Conservation (phyloP, 345 rosid genomes). For the Euphorbia peplus region DNA sequence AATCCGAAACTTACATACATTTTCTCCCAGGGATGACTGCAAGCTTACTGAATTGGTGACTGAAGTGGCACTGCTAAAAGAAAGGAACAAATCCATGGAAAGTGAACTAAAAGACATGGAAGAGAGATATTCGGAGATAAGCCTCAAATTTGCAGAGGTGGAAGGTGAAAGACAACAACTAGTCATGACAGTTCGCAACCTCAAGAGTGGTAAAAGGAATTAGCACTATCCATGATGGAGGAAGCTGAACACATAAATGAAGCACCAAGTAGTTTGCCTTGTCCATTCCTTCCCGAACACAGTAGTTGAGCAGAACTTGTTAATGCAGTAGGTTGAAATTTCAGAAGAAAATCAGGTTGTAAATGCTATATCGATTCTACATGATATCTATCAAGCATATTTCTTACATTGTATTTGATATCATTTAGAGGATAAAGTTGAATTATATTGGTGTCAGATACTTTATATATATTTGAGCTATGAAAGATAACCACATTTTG, state of each 20-base stretch:
- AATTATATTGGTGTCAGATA: background rate
- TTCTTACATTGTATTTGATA: background rate
- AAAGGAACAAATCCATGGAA: slow-evolving; percentile 73
- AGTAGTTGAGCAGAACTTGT: slow-evolving; percentile 1
- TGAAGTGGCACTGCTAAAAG: slow-evolving; percentile 34
- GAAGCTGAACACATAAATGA: background rate
- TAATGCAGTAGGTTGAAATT: background rate
- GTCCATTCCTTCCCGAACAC: background rate
- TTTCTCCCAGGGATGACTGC: slow-evolving; percentile 27
- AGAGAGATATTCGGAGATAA: slow-evolving; percentile 87
- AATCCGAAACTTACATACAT: slow-evolving; percentile 16
- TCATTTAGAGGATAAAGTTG: background rate
- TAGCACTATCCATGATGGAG: slow-evolving; percentile 13
- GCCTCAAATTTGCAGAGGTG: slow-evolving; percentile 90
- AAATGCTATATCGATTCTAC: background rate
- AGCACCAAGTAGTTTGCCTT: background rate
- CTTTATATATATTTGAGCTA: background rate
- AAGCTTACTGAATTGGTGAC: slow-evolving; percentile 30
- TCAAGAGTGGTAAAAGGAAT: slow-evolving; percentile 62
- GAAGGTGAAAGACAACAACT: slow-evolving; percentile 96
- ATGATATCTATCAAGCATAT: background rate
- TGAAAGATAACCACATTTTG: background rate
- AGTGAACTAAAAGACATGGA: slow-evolving; percentile 88
- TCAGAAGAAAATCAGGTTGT: slow-evolving; percentile 3
- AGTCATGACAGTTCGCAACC: slow-evolving; percentile 85